A percentile compares a stretch with the other conserved stretches of the same genome.
These are phyloP conservation scores for Agrocybe praecox DNA, from an alignment of 768 basidiomycete genomes.

Conservation along the genomic window DNA sequence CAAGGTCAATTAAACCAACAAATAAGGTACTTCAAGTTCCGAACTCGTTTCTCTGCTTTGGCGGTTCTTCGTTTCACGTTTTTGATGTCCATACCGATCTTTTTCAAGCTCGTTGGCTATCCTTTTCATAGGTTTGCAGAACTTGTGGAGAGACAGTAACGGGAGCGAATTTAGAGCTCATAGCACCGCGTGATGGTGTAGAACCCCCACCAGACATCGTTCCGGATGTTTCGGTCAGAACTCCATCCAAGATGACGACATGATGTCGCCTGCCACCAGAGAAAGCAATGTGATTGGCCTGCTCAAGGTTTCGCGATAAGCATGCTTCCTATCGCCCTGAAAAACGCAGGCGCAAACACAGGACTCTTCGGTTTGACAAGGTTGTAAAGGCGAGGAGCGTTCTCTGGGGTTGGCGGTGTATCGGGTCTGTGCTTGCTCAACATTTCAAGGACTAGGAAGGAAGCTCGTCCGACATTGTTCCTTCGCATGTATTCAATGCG, in stretches of 20 bases:
- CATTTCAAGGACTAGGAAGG: conserved; percentile 92
- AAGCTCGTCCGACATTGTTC: conserved; percentile 90
- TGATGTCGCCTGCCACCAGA: conserved; percentile 77
- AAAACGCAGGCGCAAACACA: conserved; percentile 85
- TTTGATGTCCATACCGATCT: conserved; percentile 81
- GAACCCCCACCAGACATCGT: conserved; percentile 97
- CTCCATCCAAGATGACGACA: conserved; percentile 92
- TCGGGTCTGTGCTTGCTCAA: conserved; percentile 42
- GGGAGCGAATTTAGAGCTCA: conserved; percentile 88
- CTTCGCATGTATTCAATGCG: conserved; percentile 92
- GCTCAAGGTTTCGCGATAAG: conserved; percentile 90
- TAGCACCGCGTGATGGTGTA: conserved; percentile 75
- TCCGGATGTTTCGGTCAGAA: conserved; percentile 92
- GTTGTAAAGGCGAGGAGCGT: conserved; percentile 90
- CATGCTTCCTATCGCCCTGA: conserved; percentile 84
- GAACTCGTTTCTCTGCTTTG: conserved; percentile 81
- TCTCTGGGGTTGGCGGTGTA: conserved; percentile 72
- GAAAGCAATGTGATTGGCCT: conserved; percentile 94
- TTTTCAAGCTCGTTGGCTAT: conserved; percentile 76
- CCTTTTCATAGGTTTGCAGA: conserved; percentile 73
- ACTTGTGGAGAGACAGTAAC: conserved; percentile 82
- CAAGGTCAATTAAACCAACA: neutral
- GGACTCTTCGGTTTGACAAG: conserved; percentile 92
- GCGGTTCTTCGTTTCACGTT: conserved; percentile 71
- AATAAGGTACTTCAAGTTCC: conserved; percentile 75